Evolutionary conservation across 73 alveolate genomes (phyloP).

Genomic region (Symbiodinium pilosum): DNA sequence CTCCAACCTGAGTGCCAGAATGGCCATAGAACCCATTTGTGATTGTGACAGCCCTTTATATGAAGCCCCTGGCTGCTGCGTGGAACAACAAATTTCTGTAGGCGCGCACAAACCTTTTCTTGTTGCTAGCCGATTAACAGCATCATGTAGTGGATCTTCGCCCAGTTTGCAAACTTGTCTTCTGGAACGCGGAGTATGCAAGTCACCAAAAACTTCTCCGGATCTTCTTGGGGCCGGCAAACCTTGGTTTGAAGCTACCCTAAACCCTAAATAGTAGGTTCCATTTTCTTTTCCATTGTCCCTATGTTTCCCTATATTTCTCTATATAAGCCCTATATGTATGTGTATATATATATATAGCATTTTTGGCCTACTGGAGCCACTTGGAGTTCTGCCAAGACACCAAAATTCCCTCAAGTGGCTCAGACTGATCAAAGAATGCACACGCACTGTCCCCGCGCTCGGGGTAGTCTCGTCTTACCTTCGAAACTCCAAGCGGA

Average conservation of each 20-base stretch:
- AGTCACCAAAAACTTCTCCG: neutral
- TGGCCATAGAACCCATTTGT: no score
- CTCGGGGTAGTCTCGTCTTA: neutral
- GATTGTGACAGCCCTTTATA: no score
- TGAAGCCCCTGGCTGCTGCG: no score
- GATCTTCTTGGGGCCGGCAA: neutral
- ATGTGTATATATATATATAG: no score
- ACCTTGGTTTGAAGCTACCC: neutral
- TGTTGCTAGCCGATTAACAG: neutral
- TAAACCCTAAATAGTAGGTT: neutral
- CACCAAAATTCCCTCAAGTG: neutral
- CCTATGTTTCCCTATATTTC: no score
- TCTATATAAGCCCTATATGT: no score
- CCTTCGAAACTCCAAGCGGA: neutral
- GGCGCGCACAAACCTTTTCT: no score
- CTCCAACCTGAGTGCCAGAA: conserved; percentile 24
- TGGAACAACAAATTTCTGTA: no score
- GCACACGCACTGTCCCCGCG: conserved; percentile 2
- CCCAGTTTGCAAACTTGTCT: conserved; percentile 81
- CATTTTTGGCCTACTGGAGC: no score
- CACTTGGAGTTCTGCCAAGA: neutral
- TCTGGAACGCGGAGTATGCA: conserved; percentile 52
- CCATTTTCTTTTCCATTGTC: neutral
- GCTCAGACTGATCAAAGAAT: conserved; percentile 3
- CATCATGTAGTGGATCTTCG: conserved; percentile 48